Base-by-base conservation (phyloP, 1,139 yeast species). In the Pichia kudriavzevii region DNA sequence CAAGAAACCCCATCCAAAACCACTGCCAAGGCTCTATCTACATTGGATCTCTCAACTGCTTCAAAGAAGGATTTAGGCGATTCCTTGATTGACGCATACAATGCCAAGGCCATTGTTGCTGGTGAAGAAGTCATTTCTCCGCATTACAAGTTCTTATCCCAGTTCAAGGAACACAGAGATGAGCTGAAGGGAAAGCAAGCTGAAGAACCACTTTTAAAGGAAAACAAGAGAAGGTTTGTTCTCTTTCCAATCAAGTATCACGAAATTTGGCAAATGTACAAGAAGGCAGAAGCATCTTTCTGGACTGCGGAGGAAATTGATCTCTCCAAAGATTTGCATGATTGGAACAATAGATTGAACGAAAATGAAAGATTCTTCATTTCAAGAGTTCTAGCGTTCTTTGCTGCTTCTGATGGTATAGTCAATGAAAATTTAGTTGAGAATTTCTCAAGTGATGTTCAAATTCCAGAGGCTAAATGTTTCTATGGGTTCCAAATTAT, bases 221-320 rank as follows among this genome's bases (percentile, higher is more conserved):
- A 91, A 64, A 91, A 93, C 73, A 76, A 74, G 49, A 77, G 77
- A 58, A 79, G 98, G 58, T 91, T 87, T 57, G 98, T 91, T 38
- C 68, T 91, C 52, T 93, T 91, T 78, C 99, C 99, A 47, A 87
- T 91, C 65, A 83, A 84, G 65, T 93, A 87, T 67, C 93, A 88
- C 60, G 97, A 91, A 66, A 83, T 93, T 56, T 91, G 98, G 97
- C 95, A 88, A 62, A 91, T 94, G 74, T 91, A 91, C 67, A 91
- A 91, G 70, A 87, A 88, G 66, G 96, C 97, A 28, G 98, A 91
- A 69, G 97, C 98, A 17, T 85, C 96, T 10, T 91, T 91, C 73
- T 91, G 99, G 99, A 91, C 98, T 34, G 96, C 98, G 37, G 99
- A 91, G 68, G 99, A 91, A 67, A 87, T 93, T 50, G 99, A 91